A percentile compares a stretch with the other conserved stretches of the same genome.
These are phyloP conservation scores for Fusarium liriodendri DNA, from an alignment of 2,329 filamentous ascomycete species.

Conservation along the genomic window DNA sequence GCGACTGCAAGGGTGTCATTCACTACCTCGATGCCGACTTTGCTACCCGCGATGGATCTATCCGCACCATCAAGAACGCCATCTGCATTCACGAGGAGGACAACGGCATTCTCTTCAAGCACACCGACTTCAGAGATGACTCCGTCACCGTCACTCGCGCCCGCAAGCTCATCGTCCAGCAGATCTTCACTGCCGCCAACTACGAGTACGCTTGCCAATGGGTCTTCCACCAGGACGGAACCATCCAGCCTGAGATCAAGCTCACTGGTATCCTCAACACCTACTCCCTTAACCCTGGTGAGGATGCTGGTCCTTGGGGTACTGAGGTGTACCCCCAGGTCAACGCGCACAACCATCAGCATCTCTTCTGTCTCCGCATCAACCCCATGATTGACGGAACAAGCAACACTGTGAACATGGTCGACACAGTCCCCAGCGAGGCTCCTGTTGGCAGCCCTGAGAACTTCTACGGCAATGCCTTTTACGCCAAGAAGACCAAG, in stretches of 20 bases:
- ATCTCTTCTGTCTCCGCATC: conserved; percentile 90
- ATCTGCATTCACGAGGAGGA: conserved; percentile 98
- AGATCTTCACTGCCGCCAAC: conserved; percentile 95
- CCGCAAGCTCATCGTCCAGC: conserved; percentile 86
- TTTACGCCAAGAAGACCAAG: conserved; percentile 86
- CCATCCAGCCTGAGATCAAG: conserved; percentile 90
- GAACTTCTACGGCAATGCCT: conserved; percentile 92
- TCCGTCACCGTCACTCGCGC: conserved; percentile 87
- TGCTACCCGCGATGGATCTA: conserved; percentile 79
- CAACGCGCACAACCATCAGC: conserved; percentile 96
- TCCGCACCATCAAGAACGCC: conserved; percentile 89
- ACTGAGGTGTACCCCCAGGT: conserved; percentile 86
- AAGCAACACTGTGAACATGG: conserved; percentile 86
- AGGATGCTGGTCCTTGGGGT: conserved; percentile 88
- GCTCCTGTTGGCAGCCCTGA: conserved; percentile 82
- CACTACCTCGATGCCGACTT: conserved; percentile 93
- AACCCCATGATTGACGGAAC: conserved; percentile 89
- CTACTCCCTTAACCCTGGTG: conserved; percentile 81
- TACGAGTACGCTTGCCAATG: conserved; percentile 86
- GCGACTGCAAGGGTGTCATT: conserved; percentile 90
- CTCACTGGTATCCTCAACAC: conserved; percentile 95
- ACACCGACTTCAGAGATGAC: conserved; percentile 92
- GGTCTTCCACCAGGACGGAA: conserved; percentile 89
- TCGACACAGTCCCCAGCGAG: conserved; percentile 77
- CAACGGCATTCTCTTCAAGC: conserved; percentile 91